Evolutionary conservation across 352 stramenopile genomes (phyloP), one percentile per base, ranked within the genome.

Genomic region (Globisporangium radiosum): DNA sequence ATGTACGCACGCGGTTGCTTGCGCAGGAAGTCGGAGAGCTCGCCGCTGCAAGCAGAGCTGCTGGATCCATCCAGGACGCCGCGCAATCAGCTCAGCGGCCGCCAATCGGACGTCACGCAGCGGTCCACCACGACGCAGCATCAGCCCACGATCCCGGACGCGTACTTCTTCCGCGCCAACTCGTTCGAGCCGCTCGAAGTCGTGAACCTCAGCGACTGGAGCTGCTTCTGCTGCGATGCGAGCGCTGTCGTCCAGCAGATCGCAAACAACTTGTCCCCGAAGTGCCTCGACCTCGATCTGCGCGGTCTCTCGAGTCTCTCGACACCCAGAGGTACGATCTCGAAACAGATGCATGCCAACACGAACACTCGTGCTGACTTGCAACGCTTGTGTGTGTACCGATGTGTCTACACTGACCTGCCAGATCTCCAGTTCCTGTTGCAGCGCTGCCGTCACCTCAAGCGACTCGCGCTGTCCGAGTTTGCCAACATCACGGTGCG

Each of bases 121-220:
- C 0, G 11, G 39, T 8, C 3, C 9, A 14, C 3, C 37, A 9
- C 39, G 14, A 36, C 3, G 15, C 17, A 54, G 14, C 40, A 9
- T 37, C 9, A 5, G 48, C 62, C n/a, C 11, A 72, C 14, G 51
- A 70, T 87, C 3, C 81, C 78, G 0, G 70, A 86, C 44, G 48
- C 63, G 11, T 47, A 88, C 14, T 91, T 91, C 54, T 91, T 72
- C 43, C 68, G 76, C 39, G 40, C 64, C 6, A 85, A 91, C 37
- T 88, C 78, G 5, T 76, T 71, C 47, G 52, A 65, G 14, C 71
- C 71, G 0, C 62, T 84, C 1, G 52, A 38, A 7, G 62, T 55
- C 17, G 55, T 91, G 6, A 72, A 80, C 60, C 51, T 91, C 33
- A 81, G 71, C 17, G 73, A 78, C 51, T 91, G 78, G 78, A 70